Base-by-base conservation (phyloP, 1,139 yeast genomes). In the Hansenula lynferdii region DNA sequence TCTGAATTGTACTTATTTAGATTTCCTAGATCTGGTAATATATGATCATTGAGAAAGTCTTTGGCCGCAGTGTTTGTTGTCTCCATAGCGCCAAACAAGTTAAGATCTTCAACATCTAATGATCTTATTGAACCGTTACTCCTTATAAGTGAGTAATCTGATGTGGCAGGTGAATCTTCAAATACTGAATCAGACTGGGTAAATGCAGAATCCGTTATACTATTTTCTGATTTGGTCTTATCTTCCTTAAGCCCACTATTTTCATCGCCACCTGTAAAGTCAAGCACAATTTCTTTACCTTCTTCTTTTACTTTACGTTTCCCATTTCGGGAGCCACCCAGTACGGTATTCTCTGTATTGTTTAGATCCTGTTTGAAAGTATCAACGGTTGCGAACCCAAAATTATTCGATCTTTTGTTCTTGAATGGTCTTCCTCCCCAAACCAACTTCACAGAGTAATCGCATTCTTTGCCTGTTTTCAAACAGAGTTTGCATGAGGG, bases 401-500 rank as follows among this genome's bases (percentile, higher is more conserved):
- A 29, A 26, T 48, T 46, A 28, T 41, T 37, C 5, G 39, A 28
- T 21, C 50, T 62, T 11, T 69, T 62, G 35, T 68, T 66, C 44
- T 68, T 73, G 46, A 67, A 77, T 0, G 86, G 87, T 37, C 90
- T 58, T 0, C 92, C 92, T 18, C 90, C 92, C 95, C 95, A 85
- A 0, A 78, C 74, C 30, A 85, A 63, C 46, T 71, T 76, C 19
- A 83, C 52, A 4, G 82, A 66, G 51, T 85, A 85, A 51, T 83
- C 90, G 59, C 95, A 85, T 2, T 56, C 46, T 9, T 61, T 50
- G 3, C 62, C 59, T 2, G 71, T 61, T 42, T 73, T 76, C 5
- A 58, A 37, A 54, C 95, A 86, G 45, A 75, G 69, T 1, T 73
- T 59, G 51, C 95, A 85, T 0, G 56, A 44, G 0, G 95, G 95